Conservation (phyloP, 2,329 filamentous ascomycete species). For the Apiospora marii region DNA sequence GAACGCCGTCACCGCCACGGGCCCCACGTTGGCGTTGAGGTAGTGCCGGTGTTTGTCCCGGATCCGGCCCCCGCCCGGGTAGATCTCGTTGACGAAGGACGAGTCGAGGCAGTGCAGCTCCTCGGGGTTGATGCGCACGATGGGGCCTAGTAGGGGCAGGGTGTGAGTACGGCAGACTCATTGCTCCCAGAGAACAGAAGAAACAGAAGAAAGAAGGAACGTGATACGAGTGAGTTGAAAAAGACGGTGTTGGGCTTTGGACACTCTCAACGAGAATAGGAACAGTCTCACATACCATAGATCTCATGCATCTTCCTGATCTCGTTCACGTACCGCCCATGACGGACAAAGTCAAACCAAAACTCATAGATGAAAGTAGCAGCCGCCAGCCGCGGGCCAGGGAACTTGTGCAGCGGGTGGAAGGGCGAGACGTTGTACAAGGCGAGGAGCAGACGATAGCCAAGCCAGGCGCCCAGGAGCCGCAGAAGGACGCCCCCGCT, state of each 20-base stretch:
- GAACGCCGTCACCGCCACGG: slow-evolving; percentile 24
- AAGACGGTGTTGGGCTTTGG: too few relatives aligned
- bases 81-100: slow-evolving; percentile 27
- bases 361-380: slow-evolving; percentile 32
- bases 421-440: slow-evolving; percentile 36
- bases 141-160: slow-evolving; percentile 9
- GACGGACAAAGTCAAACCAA: slow-evolving; percentile 32
- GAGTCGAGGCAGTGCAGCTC: slow-evolving; percentile 28
- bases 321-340: slow-evolving; percentile 31
- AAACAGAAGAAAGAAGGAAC: background rate
- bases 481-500: background rate
- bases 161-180: background rate
- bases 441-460: slow-evolving; percentile 28
- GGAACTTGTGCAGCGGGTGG: slow-evolving; percentile 33
- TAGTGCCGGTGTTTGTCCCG: slow-evolving; percentile 27
- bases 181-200: background rate
- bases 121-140: slow-evolving; percentile 28
- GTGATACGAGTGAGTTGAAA: too few relatives aligned
- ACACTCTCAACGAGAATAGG: too few relatives aligned
- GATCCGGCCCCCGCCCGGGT: slow-evolving; percentile 24
- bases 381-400: slow-evolving; percentile 34
- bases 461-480: background rate
- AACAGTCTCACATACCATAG: slow-evolving; percentile 31
- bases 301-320: slow-evolving; percentile 35
- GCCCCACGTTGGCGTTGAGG: slow-evolving; percentile 16